Percentiles rank a stretch among this genome's conserved stretches.
phyloP scores from a whole-genome alignment of 2,329 filamentous ascomycete genomes.

The Fusarium veterinarium region DNA sequence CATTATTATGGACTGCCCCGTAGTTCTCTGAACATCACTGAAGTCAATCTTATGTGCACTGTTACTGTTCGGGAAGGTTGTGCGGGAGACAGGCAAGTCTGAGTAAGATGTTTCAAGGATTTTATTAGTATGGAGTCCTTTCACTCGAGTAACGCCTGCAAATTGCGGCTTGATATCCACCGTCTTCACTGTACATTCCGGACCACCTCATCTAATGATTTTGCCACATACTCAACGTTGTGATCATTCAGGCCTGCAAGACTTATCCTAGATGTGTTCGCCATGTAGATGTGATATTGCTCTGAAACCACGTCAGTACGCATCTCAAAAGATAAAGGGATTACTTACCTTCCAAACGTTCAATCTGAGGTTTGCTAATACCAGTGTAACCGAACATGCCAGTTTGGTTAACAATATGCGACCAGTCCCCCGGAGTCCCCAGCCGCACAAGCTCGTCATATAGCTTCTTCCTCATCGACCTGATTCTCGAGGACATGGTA shows the following conservation, averaged over 20 bases:
- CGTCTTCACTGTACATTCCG: not conserved
- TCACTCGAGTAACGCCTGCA: accelerated
- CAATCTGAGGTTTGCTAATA: constrained; percentile 60
- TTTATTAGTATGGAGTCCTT: too few relatives aligned
- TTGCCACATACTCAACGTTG: constrained; percentile 46
- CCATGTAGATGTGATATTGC: constrained; percentile 54
- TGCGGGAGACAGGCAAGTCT: accelerated
- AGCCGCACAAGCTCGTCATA: constrained; percentile 48
- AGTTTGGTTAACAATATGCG: constrained; percentile 51
- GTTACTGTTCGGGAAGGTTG: accelerated
- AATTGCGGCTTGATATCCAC: too few relatives aligned
- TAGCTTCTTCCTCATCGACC: constrained; percentile 49
- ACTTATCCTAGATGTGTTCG: constrained; percentile 52
- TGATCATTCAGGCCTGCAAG: constrained; percentile 53
- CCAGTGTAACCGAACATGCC: constrained; percentile 61
- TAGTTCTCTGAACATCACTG: too few relatives aligned
- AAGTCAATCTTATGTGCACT: accelerated
- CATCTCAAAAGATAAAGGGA: accelerated
- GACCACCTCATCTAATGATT: constrained; percentile 31
- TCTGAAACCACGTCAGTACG: constrained; percentile 32
- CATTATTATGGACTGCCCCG: accelerated
- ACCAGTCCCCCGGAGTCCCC: constrained; percentile 52
- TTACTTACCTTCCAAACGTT: constrained; percentile 45
- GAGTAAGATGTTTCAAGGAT: accelerated
- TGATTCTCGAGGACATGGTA: constrained; percentile 52